Base-by-base conservation (phyloP, 179 eudicot genomes). In the Beta lomatogona region DNA sequence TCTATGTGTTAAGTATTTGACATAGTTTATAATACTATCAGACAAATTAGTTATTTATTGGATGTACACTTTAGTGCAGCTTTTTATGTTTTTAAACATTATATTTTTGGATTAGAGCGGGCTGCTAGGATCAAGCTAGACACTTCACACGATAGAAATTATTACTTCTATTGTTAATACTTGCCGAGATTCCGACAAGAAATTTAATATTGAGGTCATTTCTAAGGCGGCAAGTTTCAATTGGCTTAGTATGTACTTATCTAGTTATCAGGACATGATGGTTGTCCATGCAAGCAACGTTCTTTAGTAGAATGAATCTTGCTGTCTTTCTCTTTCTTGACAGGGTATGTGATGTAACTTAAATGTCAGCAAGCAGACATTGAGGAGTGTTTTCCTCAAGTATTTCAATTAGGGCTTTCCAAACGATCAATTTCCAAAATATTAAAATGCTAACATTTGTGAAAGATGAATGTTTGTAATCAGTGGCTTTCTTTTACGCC, bases 261-360 rank as follows among this genome's bases (percentile, higher is more conserved):
- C 77, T 73, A 55, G 48, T 73, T 54, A 8, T 31, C 44, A 13
- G 21, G 14, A 71, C 19, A 21, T 54, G 77, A 73, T 73, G 41
- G 4, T 73, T 73, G 59, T 73, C 77, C 77, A 73, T 73, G 77
- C 77, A 54, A 73, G 77, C 77, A 73, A 73, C 64, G 50, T 73
- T 73, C 77, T 55, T 45, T 73, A 21, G 45, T 31, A 73, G 64
- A 55, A 52, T 22, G 77, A 73, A 73, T 54, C 77, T 54, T 73
- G 76, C 77, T 73, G 64, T 55, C 77, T 73, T 73, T 73, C 77
- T 73, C 64, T 73, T 73, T 73, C 77, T 54, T 73, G 77, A 73
- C 77, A 31, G 18, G 63, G 77, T 55, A 25, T 73, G 8, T 55
- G 64, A 73, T 73, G 77, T 55, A 73, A 50, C 36, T 53, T 25